Conservation (phyloP, 495 filamentous ascomycete species). For the Penicillium flavigenum region DNA sequence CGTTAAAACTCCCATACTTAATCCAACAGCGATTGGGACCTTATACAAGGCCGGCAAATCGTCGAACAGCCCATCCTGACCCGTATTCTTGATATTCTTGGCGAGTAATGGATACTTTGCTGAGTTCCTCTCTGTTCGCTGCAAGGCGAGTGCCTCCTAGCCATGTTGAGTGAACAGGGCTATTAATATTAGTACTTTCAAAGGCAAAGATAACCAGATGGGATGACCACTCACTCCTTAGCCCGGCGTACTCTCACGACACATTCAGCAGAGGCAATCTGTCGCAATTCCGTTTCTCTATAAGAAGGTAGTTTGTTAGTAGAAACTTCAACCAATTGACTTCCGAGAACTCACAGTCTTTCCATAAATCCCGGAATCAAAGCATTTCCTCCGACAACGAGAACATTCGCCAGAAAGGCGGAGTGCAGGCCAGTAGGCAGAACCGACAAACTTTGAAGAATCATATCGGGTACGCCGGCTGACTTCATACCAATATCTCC, state of each 20-base stretch:
- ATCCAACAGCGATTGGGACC: slow-evolving; percentile 5
- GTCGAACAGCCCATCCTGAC: slow-evolving; percentile 70
- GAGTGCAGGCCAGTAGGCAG: slow-evolving; percentile 76
- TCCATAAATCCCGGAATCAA: slow-evolving; percentile 78
- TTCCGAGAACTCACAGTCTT: slow-evolving; percentile 55
- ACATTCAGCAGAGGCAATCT: slow-evolving; percentile 74
- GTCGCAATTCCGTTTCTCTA: slow-evolving; percentile 68
- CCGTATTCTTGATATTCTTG: slow-evolving; percentile 90
- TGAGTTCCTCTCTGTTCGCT: slow-evolving; percentile 58
- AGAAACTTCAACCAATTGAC: background rate
- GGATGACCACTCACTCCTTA: slow-evolving; percentile 52
- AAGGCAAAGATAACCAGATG: background rate
- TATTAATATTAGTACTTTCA: slow-evolving; percentile 24
- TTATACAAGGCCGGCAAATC: slow-evolving; percentile 56
- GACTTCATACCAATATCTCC: slow-evolving; percentile 84
- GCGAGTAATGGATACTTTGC: slow-evolving; percentile 69
- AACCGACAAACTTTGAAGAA: slow-evolving; percentile 75
- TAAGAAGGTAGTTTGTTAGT: slow-evolving; percentile 13
- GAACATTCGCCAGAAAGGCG: slow-evolving; percentile 77
- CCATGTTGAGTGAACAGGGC: slow-evolving; percentile 81
- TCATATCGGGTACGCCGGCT: slow-evolving; percentile 74
- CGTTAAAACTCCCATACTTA: slow-evolving; percentile 12
- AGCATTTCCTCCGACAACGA: slow-evolving; percentile 86
- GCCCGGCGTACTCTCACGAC: slow-evolving; percentile 70
- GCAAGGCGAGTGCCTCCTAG: slow-evolving; percentile 76